Conservation (phyloP, 164 flowering plant species). For the Vitis riparia region DNA sequence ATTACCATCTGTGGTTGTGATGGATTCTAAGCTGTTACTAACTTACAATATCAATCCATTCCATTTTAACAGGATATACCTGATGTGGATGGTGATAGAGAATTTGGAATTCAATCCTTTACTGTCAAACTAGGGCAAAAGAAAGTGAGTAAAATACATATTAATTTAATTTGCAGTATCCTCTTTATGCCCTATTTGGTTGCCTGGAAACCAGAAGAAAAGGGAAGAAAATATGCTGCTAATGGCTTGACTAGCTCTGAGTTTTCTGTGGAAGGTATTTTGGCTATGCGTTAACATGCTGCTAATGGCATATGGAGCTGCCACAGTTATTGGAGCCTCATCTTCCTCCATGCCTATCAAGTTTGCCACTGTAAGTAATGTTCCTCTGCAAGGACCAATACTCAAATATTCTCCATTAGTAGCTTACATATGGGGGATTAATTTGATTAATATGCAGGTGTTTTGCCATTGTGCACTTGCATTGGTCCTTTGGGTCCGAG, state of each 20-base stretch:
- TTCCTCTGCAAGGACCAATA: background rate
- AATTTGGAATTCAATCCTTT: conserved; percentile 54
- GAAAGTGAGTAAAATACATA: conserved; percentile 23
- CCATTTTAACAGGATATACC: conserved; percentile 48
- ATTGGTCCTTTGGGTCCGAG: conserved; percentile 36
- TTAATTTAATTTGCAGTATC: no score
- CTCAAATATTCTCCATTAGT: background rate
- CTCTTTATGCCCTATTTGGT: background rate
- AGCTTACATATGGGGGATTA: background rate
- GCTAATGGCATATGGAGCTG: conserved; percentile 46
- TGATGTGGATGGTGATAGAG: conserved; percentile 55
- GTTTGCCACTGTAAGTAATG: conserved; percentile 34
- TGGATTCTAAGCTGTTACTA: no score
- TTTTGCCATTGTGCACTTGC: conserved; percentile 44
- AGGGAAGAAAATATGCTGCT: background rate
- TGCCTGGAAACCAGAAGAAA: background rate
- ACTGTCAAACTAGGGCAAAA: conserved; percentile 46
- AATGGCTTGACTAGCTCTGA: no score
- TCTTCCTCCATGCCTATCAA: conserved; percentile 34
- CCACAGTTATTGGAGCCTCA: conserved; percentile 39
- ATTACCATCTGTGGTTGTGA: no score
- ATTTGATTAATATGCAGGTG: conserved; percentile 22
- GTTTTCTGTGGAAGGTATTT: conserved; percentile 34
- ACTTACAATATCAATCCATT: no score
- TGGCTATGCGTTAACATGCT: conserved; percentile 52